A percentile compares a stretch with the other conserved stretches of the same genome.
Evolutionary conservation across 192 early-diverging fungal species (phyloP).

Genomic region (Podila epigama): DNA sequence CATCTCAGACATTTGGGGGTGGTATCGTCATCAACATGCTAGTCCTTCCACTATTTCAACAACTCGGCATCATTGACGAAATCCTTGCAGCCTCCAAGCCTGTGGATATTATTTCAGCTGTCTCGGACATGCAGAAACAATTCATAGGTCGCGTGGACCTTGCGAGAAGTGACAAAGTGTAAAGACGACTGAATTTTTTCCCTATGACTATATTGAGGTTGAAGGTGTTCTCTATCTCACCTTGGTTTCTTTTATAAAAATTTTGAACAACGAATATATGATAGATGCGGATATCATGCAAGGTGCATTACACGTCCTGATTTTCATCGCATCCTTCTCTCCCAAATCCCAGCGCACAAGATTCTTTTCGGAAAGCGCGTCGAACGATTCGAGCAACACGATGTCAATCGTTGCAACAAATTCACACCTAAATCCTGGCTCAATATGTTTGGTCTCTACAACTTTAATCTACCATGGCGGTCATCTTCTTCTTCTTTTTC

Average conservation of each 20-base stretch:
- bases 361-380: background rate
- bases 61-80: background rate
- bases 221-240: background rate
- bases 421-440: background rate
- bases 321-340: background rate
- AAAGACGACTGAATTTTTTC: background rate
- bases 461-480: background rate
- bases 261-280: too few species aligned
- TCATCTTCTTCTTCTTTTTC: background rate
- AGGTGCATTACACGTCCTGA: background rate
- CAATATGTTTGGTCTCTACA: background rate
- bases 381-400: background rate
- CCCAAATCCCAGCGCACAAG: background rate
- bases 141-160: background rate
- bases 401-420: background rate
- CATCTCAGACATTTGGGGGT: background rate
- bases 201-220: background rate
- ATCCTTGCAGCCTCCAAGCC: background rate
- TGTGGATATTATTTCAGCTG: background rate
- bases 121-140: background rate
- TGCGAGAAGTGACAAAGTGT: background rate
- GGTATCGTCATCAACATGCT: background rate
- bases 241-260: too few species aligned
- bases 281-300: background rate
- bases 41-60: background rate